These are phyloP conservation scores for Hypoxylon sp. DNA, from an alignment of 2,329 filamentous ascomycete genomes.

Conservation along the genomic window DNA sequence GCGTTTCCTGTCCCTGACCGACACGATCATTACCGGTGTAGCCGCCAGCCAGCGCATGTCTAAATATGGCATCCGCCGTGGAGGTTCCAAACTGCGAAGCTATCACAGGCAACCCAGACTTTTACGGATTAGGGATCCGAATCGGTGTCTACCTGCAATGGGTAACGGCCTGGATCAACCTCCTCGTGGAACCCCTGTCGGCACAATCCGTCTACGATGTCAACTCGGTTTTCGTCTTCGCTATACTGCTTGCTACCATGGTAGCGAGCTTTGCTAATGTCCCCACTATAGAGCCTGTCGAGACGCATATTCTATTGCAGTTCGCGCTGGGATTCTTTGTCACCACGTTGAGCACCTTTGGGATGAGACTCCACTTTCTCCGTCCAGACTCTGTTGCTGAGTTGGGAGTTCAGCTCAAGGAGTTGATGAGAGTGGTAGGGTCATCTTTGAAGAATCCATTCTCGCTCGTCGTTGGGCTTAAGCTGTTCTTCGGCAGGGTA, in stretches of 20 bases:
- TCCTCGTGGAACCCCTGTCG: constrained; percentile 25
- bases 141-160: constrained; percentile 35
- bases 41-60: constrained; percentile 14
- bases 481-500: background rate
- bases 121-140: constrained; percentile 34
- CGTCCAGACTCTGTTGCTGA: constrained; percentile 17
- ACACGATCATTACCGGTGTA: constrained; percentile 9
- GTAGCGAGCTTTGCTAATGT: constrained; percentile 12
- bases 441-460: constrained; percentile 1
- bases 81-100: constrained; percentile 12
- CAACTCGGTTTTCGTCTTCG: constrained; percentile 31
- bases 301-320: constrained; percentile 30
- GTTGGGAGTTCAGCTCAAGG: background rate
- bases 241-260: constrained; percentile 29
- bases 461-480: background rate
- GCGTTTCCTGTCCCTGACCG: constrained; percentile 18
- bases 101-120: constrained; percentile 31
- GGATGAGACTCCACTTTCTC: constrained; percentile 27
- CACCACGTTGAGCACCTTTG: constrained; percentile 28
- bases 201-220: constrained; percentile 31
- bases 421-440: background rate
- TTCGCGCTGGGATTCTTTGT: constrained; percentile 25
- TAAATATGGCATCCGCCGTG: constrained; percentile 20
- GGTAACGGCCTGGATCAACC: constrained; percentile 19
- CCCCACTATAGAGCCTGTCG: constrained; percentile 24